A percentile compares a stretch with the other conserved stretches of the same genome.
These are phyloP conservation scores for Cladophialophora chaetospira DNA, from an alignment of 2,329 filamentous ascomycete species.

Conservation along the genomic window DNA sequence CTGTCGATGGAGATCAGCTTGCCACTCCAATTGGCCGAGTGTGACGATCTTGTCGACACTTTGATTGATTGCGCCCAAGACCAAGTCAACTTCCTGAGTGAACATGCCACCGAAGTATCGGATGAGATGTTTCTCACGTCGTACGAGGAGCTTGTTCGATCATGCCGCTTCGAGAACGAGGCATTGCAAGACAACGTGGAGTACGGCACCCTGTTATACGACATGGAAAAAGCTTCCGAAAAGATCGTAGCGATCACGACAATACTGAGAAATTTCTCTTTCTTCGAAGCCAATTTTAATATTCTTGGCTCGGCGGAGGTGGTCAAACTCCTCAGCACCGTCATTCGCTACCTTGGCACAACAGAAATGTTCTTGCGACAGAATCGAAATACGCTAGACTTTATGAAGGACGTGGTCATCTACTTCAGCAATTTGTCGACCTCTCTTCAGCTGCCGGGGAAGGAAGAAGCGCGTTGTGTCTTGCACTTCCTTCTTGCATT, in stretches of 20 bases:
- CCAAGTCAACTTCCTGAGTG: constrained; percentile 79
- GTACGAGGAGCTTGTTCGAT: constrained; percentile 84
- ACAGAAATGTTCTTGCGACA: constrained; percentile 82
- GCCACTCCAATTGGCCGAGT: constrained; percentile 69
- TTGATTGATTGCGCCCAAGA: constrained; percentile 89
- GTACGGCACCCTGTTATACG: constrained; percentile 76
- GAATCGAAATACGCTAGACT: constrained; percentile 83
- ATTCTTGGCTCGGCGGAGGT: constrained; percentile 74
- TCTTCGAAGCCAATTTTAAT: constrained; percentile 74
- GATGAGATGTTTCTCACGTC: constrained; percentile 79
- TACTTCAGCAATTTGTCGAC: constrained; percentile 87
- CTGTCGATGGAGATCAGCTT: constrained; percentile 67
- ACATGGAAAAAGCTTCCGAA: constrained; percentile 83
- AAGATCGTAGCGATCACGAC: constrained; percentile 87
- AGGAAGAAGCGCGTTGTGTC: constrained; percentile 83
- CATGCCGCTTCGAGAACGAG: constrained; percentile 73
- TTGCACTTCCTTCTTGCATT: constrained; percentile 90
- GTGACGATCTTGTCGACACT: constrained; percentile 85
- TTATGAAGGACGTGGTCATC: constrained; percentile 93
- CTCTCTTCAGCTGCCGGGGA: constrained; percentile 75
- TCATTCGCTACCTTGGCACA: constrained; percentile 85
- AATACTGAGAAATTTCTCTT: constrained; percentile 89
- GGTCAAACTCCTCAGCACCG: constrained; percentile 78
- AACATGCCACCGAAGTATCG: constrained; percentile 81
- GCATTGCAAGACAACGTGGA: constrained; percentile 70